Conservation (phyloP, 2,329 filamentous ascomycete genomes). For the Colletotrichum tropicicola region DNA sequence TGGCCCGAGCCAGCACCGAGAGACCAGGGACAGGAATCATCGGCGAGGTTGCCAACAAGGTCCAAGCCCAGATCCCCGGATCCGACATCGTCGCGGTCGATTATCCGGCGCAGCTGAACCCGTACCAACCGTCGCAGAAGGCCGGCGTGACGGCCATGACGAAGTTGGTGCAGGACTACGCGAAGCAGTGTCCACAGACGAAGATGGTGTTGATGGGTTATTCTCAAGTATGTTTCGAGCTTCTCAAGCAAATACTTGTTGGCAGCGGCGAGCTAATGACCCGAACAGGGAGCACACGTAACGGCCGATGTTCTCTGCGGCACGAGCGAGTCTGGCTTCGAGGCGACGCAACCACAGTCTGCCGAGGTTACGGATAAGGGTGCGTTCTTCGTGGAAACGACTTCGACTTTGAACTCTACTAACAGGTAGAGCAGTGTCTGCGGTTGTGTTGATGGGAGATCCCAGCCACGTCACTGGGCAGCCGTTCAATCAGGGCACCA, state of each 20-base stretch:
- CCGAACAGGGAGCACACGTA: slow-evolving; percentile 47
- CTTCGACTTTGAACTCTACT: background rate
- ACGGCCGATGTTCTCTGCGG: slow-evolving; percentile 48
- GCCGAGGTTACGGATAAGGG: slow-evolving; percentile 41
- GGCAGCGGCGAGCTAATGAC: background rate
- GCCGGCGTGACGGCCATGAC: slow-evolving; percentile 41
- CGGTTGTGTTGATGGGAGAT: slow-evolving; percentile 50
- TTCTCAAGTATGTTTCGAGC: slow-evolving; percentile 44
- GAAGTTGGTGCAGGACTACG: slow-evolving; percentile 42
- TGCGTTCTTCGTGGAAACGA: slow-evolving; percentile 7
- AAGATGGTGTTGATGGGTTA: slow-evolving; percentile 52
- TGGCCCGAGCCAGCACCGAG: slow-evolving; percentile 48
- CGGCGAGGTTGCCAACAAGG: slow-evolving; percentile 41
- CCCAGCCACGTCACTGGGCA: slow-evolving; percentile 47
- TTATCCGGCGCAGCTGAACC: slow-evolving; percentile 47
- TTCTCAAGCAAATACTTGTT: background rate
- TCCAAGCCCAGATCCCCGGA: slow-evolving; percentile 42
- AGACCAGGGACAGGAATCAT: slow-evolving; percentile 42
- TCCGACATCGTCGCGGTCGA: slow-evolving; percentile 44
- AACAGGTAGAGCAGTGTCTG: slow-evolving; percentile 41
- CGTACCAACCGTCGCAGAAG: slow-evolving; percentile 45
- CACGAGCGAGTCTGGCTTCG: slow-evolving; percentile 37
- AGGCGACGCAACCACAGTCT: slow-evolving; percentile 35
- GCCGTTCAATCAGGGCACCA: slow-evolving; percentile 46
- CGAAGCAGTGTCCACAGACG: slow-evolving; percentile 43